Conservation (phyloP, 805 yeast genomes). For the Starmerella etchellsii region DNA sequence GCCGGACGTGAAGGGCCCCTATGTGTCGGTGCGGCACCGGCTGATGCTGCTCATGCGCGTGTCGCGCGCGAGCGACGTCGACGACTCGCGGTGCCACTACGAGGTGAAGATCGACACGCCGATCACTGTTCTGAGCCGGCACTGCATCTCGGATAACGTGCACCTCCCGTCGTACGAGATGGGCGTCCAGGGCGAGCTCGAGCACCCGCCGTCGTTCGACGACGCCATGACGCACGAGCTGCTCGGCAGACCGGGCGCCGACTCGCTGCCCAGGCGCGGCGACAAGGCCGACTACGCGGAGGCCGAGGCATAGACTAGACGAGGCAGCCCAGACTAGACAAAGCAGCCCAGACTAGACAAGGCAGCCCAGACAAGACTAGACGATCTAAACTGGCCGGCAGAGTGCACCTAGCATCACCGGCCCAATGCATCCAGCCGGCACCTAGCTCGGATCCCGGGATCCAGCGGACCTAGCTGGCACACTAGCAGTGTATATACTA, state of each 20-base stretch:
- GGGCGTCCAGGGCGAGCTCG: conserved; percentile 4
- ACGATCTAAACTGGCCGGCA: no score
- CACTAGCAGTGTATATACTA: no score
- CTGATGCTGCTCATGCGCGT: conserved; percentile 20
- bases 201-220: conserved; percentile 22
- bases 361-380: no score
- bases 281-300: no score
- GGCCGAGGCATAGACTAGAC: no score
- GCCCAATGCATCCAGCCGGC: no score
- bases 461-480: no score
- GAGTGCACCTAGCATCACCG: no score
- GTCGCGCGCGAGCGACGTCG: conserved; percentile 11
- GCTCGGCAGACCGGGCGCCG: conserved; percentile 16
- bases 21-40: conserved; percentile 19
- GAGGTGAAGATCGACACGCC: conserved; percentile 24
- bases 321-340: no score
- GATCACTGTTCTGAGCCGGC: conserved; percentile 18
- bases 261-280: conserved; percentile 8
- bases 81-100: conserved; percentile 15
- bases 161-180: conserved; percentile 23
- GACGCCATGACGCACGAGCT: conserved; percentile 22
- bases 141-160: conserved; percentile 24
- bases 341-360: no score
- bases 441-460: no score
- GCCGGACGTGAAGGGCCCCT: conserved; percentile 22